Percentiles rank a stretch among this genome's conserved stretches.
Conservation (phyloP, 441 rosid genomes). For the Erodium texanum region DNA sequence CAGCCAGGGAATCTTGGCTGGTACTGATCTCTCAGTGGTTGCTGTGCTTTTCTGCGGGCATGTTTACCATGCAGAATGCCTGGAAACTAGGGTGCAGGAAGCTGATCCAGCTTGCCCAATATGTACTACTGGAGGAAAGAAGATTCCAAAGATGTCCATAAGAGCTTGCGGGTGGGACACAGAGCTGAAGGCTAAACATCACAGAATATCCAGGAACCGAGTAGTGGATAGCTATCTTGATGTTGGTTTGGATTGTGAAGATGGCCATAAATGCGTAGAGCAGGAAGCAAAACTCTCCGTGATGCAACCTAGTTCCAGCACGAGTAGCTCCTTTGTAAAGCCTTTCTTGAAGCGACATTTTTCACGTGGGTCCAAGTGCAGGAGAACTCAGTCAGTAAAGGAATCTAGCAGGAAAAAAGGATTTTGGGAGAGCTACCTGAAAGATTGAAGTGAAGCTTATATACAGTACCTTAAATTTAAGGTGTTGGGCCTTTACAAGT, state of each 20-base stretch:
- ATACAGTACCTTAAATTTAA: too few relatives aligned
- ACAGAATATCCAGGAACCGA: constrained; percentile 57
- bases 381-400: constrained; percentile 41
- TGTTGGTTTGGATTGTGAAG: constrained; percentile 34
- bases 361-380: constrained; percentile 61
- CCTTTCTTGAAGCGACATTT: constrained; percentile 66
- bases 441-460: not conserved
- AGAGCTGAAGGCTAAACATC: constrained; percentile 54
- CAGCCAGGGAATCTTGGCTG: constrained; percentile 55
- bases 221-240: constrained; percentile 56
- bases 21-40: constrained; percentile 60
- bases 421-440: constrained; percentile 21
- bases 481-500: not conserved
- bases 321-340: constrained; percentile 52
- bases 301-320: constrained; percentile 55
- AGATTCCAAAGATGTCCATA: constrained; percentile 59
- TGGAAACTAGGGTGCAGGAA: constrained; percentile 76
- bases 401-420: constrained; percentile 50
- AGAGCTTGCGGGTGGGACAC: constrained; percentile 64
- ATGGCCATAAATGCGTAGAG: constrained; percentile 20
- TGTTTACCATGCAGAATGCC: constrained; percentile 91
- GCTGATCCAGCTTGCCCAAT: constrained; percentile 84
- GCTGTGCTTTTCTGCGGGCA: constrained; percentile 82
- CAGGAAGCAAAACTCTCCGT: constrained; percentile 44
- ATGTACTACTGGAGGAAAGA: constrained; percentile 74